Percentiles rank a stretch among this genome's conserved stretches.
Conservation (phyloP, 2,329 filamentous ascomycete species). For the Xylaria sp. region DNA sequence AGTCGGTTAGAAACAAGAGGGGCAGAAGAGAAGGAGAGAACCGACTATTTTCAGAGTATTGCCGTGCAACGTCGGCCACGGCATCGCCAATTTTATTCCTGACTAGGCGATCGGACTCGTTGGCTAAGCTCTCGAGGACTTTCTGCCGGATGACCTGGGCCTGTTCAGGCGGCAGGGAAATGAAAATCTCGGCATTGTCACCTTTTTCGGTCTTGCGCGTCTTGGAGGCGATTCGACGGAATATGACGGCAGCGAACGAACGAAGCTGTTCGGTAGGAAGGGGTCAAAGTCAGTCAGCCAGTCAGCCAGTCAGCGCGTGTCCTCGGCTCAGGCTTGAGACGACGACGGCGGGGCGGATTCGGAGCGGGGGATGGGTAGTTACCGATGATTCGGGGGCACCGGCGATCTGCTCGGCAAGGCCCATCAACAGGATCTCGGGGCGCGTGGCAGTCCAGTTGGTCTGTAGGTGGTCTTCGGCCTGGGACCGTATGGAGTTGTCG, state of each 20-base stretch:
- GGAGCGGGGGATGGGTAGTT: constrained; percentile 51
- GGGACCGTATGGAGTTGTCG: constrained; percentile 85
- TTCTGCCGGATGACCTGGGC: constrained; percentile 84
- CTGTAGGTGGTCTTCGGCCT: constrained; percentile 90
- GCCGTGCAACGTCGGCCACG: constrained; percentile 93
- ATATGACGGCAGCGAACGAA: constrained; percentile 92
- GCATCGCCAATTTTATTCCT: constrained; percentile 97
- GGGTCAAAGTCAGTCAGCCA: constrained; percentile 4
- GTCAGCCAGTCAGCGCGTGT: not conserved
- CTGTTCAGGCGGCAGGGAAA: constrained; percentile 79
- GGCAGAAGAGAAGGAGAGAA: constrained; percentile 27
- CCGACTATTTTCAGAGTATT: constrained; percentile 92
- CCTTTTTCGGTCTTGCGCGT: constrained; percentile 79
- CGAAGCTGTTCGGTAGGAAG: constrained; percentile 70
- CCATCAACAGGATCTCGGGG: constrained; percentile 92
- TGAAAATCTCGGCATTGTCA: constrained; percentile 84
- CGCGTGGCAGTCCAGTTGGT: constrained; percentile 86
- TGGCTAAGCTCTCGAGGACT: constrained; percentile 79
- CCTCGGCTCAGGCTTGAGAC: not conserved
- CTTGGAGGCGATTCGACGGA: constrained; percentile 92
- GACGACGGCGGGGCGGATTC: constrained; percentile 11
- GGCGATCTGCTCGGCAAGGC: constrained; percentile 90
- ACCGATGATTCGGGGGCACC: constrained; percentile 79
- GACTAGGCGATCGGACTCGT: constrained; percentile 78
- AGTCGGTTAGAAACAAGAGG: constrained; percentile 38